Percentiles rank a stretch among this genome's conserved stretches.
Conservation (phyloP, 1,284 basidiomycete species). For the Mrakiaceae sp. region DNA sequence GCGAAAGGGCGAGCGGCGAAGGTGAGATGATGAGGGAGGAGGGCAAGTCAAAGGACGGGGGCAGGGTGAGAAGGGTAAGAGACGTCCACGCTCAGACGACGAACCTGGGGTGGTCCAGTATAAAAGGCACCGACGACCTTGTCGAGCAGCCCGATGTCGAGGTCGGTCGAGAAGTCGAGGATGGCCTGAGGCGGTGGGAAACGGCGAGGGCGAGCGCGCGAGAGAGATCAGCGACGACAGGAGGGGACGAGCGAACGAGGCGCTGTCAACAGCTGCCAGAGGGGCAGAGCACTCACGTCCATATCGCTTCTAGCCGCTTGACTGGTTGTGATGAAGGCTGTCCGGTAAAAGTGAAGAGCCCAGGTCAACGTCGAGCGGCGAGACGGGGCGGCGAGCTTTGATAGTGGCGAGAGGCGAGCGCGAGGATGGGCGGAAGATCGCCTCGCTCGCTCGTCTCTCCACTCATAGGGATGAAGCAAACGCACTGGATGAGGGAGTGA, state of each 20-base stretch:
- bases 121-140: constrained; percentile 75
- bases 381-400: no score
- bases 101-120: constrained; percentile 59
- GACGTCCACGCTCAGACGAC: constrained; percentile 21
- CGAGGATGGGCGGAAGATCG: no score
- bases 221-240: neutral
- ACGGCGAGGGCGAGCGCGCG: neutral
- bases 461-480: no score
- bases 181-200: constrained; percentile 46
- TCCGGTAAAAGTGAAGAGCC: no score
- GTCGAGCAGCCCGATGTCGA: constrained; percentile 74
- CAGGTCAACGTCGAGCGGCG: no score
- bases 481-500: no score
- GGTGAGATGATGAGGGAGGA: neutral
- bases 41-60: neutral
- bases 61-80: neutral
- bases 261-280: no score
- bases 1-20: constrained; percentile 17
- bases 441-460: no score
- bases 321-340: no score
- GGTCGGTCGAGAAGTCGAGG: constrained; percentile 74
- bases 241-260: neutral
- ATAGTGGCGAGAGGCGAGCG: no score
- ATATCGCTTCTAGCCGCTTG: no score
- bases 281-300: no score